Evolutionary conservation across 148 eudicot species (phyloP), one percentile per base, ranked within the genome.

Genomic region (Persicaria maculosa): DNA sequence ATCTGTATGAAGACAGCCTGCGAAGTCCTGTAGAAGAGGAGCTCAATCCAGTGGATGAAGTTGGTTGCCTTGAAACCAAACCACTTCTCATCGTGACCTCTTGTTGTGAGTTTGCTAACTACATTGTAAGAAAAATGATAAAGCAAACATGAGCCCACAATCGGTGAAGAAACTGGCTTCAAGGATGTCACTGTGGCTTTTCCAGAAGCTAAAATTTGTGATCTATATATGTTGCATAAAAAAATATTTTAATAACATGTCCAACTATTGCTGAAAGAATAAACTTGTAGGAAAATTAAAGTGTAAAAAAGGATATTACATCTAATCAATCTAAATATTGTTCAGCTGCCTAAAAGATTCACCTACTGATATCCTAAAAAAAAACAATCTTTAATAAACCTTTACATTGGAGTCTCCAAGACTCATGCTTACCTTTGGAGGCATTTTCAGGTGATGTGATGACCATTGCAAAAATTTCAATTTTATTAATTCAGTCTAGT

Each of bases 51-150:
- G 87, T 69, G 52, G 96, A 83, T 53, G 81, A 79, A 74, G 75
- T 59, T 65, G 82, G 68, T 72, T 86, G 92, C 81, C 94, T 91
- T 53, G 92, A 83, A 81, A 82, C 74, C 58, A 86, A 48, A 68
- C 78, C 83, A 77, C 84, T 83, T 82, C 93, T 91, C 50, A 74
- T 72, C 52, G 89, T 75, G 72, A 85, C 74, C 78, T 93, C 94
- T 54, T 83, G 79, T 79, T 82, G 91, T 74, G 87, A 74, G 80
- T 84, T 89, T 72, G 92, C 85, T 58, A 89, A 83, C 98, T 93
- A 75, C 74, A 83, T 58, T 70, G 16, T 11, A 14, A 64, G 46
- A 6, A 64, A 64, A 64, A 64, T 40, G 12, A 64, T 64, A 12
- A 1, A 5, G 15, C 44, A 25, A 61, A 61, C 12, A 22, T 61